These are phyloP conservation scores for Apophysomyces elegans DNA, from an alignment of 371 early-diverging fungal genomes.

Conservation along the genomic window DNA sequence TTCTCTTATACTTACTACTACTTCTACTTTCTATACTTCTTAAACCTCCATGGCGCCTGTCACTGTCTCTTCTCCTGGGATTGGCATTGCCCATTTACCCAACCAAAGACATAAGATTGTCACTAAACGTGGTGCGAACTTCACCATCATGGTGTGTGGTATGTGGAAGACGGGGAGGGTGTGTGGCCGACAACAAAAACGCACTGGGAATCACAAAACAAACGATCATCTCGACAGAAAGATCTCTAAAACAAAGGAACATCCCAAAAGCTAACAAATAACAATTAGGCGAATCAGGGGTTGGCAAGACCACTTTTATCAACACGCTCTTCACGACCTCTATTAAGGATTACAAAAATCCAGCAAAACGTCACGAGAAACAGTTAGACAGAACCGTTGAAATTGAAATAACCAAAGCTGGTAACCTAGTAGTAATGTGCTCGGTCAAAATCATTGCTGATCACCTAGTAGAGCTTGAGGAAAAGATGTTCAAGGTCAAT, in stretches of 20 bases:
- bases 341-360: slow-evolving; percentile 69
- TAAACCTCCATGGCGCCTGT: slow-evolving; percentile 29
- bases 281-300: slow-evolving; percentile 32
- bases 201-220: neutral
- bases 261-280: neutral
- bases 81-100: slow-evolving; percentile 96
- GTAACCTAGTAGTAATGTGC: slow-evolving; percentile 10
- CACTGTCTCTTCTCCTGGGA: slow-evolving; percentile 56
- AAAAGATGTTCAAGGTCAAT: slow-evolving; percentile 82
- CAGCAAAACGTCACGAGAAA: slow-evolving; percentile 53
- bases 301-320: slow-evolving; percentile 86
- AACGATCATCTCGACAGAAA: slow-evolving; percentile 11
- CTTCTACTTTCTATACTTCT: neutral
- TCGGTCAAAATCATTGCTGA: neutral
- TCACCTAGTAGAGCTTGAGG: slow-evolving; percentile 37
- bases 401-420: slow-evolving; percentile 68
- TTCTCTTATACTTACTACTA: slow-evolving; percentile 4
- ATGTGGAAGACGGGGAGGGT: slow-evolving; percentile 29
- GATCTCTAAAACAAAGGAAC: neutral
- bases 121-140: slow-evolving; percentile 87
- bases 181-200: neutral
- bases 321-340: slow-evolving; percentile 82
- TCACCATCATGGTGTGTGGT: slow-evolving; percentile 95
- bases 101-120: slow-evolving; percentile 96
- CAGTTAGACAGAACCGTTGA: slow-evolving; percentile 75